Evolutionary conservation across 257 asterid species (phyloP), one percentile per base, ranked within the genome.

Genomic region (Plantago elongata): DNA sequence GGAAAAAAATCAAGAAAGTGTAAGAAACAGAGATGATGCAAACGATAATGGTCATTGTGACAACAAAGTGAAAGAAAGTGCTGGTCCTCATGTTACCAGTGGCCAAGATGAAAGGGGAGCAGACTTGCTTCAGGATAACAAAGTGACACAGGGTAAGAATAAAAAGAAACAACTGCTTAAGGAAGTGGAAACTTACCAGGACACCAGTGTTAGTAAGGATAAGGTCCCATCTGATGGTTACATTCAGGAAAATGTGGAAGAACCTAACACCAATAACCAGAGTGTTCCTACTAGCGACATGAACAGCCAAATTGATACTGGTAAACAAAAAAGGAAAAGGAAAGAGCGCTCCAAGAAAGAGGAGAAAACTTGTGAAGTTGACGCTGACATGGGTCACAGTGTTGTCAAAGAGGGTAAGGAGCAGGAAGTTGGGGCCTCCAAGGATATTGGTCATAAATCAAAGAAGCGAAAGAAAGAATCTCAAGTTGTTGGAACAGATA

Each of bases 381-480:
- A 66, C 62, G 60, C 52, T 70, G 58, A 44, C 62, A 61, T 46
- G 55, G 71, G 71, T 55, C 64, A 22, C 18, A 62, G 54, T 57
- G 69, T 49, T 37, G 59, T 51, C 29, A 46, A 62, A 61, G 81
- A 63, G 44, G 76, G 70, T 60, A 72, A 64, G 59, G 71, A 58
- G 52, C 76, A 67, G 60, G 80, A 64, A 66, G 66, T 68, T 65
- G 83, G 68, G 67, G 59, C 56, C 62, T 54, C 72, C 30, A 38
- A 22, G 57, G 30, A 71, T 37, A 14, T 67, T 52, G 75, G 79
- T 62, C 74, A 51, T 51, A 75, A 74, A 52, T 67, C 55, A 29
- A 88, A 86, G 81, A 86, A 74, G 84, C 82, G 71, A 74, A 72
- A 67, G 73, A 83, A 67, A 60, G 78, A 76, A 64, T 63, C 60